Evolutionary conservation across 805 yeast genomes (phyloP).

Genomic region (Candida alai): DNA sequence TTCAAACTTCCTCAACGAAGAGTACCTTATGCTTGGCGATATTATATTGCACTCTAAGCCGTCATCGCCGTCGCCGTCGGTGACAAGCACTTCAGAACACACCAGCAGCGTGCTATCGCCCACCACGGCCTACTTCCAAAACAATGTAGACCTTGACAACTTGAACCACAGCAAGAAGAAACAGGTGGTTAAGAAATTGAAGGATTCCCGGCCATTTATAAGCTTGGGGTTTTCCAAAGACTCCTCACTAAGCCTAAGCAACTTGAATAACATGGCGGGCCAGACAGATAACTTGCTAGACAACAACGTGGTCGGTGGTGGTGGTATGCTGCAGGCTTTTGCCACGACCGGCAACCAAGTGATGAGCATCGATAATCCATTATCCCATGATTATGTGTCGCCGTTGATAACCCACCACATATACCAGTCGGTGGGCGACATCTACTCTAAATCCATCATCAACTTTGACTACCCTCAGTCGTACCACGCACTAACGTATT

Average conservation of each 20-base stretch:
- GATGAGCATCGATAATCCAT: neutral
- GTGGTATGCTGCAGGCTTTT: constrained; percentile 1
- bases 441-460: constrained; percentile 41
- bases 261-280: constrained; percentile 8
- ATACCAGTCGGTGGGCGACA: constrained; percentile 49
- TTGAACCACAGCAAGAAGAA: constrained; percentile 6
- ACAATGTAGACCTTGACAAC: constrained; percentile 5
- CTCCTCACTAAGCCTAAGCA: constrained; percentile 4
- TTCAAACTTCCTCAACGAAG: constrained; percentile 48
- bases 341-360: constrained; percentile 7
- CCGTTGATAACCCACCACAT: constrained; percentile 56
- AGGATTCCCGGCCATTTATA: constrained; percentile 39
- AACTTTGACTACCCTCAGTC: constrained; percentile 62
- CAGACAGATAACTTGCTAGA: constrained; percentile 11
- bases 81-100: constrained; percentile 17
- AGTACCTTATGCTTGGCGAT: constrained; percentile 50
- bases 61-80: constrained; percentile 37
- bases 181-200: constrained; percentile 10
- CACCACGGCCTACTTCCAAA: neutral
- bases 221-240: constrained; percentile 28
- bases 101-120: constrained; percentile 5
- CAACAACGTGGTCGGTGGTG: constrained; percentile 1
- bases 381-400: constrained; percentile 42
- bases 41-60: constrained; percentile 40
- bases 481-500: constrained; percentile 56